phyloP scores from a whole-genome alignment of 2,329 filamentous ascomycete genomes.

The Geosmithia morbida region DNA sequence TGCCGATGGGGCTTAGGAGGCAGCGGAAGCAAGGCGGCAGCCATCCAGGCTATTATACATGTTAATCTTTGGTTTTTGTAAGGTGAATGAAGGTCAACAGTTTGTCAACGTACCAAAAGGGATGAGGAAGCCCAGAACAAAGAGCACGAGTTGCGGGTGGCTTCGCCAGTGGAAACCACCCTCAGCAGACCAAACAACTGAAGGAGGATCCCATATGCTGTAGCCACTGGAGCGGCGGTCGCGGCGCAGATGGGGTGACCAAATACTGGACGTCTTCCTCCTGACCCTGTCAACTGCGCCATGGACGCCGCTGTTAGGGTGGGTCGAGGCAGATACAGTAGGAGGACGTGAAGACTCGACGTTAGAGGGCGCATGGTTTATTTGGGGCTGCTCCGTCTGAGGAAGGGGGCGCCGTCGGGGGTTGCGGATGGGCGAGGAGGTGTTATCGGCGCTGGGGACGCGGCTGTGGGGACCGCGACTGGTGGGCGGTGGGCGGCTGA shows the following conservation, averaged over 20 bases:
- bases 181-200: slow-evolving; percentile 48
- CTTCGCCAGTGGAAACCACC: slow-evolving; percentile 48
- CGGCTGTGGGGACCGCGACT: neutral
- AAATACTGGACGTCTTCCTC: slow-evolving; percentile 46
- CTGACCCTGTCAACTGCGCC: slow-evolving; percentile 14
- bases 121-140: slow-evolving; percentile 64
- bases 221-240: slow-evolving; percentile 44
- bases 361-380: too few species aligned
- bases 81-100: neutral
- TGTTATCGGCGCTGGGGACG: slow-evolving; percentile 34
- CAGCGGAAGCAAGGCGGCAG: slow-evolving; percentile 61
- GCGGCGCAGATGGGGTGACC: slow-evolving; percentile 57
- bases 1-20: slow-evolving; percentile 37
- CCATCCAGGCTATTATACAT: slow-evolving; percentile 42
- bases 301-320: slow-evolving; percentile 8
- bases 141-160: slow-evolving; percentile 62
- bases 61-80: slow-evolving; percentile 1
- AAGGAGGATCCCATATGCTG: slow-evolving; percentile 62
- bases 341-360: neutral
- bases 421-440: slow-evolving; percentile 28
- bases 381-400: neutral
- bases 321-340: neutral
- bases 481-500: slow-evolving; percentile 14
- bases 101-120: slow-evolving; percentile 44
- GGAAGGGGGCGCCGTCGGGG: slow-evolving; percentile 25